phyloP scores from a whole-genome alignment of 2,329 filamentous ascomycete species.

The Xylaria sp. region DNA sequence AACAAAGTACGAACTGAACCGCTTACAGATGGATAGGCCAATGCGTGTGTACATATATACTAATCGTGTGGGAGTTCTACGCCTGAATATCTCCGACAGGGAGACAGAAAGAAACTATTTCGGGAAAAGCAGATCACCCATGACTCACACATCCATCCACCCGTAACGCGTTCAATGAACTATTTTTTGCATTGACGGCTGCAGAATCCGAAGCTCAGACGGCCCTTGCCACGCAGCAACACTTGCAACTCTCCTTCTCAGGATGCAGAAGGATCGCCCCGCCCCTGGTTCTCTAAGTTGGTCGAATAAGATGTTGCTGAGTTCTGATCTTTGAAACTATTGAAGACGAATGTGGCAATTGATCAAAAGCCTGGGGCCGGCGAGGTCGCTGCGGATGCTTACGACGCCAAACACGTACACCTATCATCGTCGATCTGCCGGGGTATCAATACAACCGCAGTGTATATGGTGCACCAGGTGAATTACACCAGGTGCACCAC shows the following conservation, averaged over 20 bases:
- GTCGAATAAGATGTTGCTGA: neutral
- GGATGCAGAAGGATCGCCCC: neutral
- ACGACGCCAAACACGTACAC: constrained; percentile 6
- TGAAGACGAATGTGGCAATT: neutral
- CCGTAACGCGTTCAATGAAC: neutral
- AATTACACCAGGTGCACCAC: too few species aligned
- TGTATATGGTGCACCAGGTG: neutral
- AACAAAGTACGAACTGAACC: too few species aligned
- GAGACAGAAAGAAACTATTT: neutral
- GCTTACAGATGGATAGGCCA: too few species aligned
- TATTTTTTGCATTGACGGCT: neutral
- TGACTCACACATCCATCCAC: neutral
- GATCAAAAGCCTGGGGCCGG: neutral
- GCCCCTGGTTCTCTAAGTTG: constrained; percentile 29
- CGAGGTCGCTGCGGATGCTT: neutral
- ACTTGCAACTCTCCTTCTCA: neutral
- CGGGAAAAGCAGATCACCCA: neutral
- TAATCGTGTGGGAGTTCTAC: neutral
- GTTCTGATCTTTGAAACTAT: neutral
- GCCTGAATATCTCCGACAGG: neutral
- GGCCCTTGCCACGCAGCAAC: neutral
- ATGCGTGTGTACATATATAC: neutral
- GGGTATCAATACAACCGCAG: neutral
- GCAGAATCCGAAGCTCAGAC: neutral
- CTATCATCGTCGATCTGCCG: neutral